These are phyloP conservation scores for Diaporthe vaccinii DNA, from an alignment of 2,329 filamentous ascomycete genomes.

Conservation along the genomic window DNA sequence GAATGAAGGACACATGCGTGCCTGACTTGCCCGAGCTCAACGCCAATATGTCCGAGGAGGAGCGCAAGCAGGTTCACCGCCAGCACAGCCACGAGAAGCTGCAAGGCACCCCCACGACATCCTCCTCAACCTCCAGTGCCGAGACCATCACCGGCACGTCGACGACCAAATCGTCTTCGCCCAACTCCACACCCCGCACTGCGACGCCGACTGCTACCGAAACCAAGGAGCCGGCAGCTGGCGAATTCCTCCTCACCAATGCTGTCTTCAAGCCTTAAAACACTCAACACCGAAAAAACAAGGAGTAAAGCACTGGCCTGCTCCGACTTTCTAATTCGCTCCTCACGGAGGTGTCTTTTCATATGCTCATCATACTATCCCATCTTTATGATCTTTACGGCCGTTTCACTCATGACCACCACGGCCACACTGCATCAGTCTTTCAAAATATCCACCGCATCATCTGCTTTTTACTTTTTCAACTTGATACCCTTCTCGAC, in stretches of 20 bases:
- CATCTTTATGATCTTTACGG: constrained; percentile 35
- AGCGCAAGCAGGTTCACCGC: constrained; percentile 60
- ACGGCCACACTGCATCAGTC: neutral
- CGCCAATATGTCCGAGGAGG: constrained; percentile 49
- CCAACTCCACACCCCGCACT: constrained; percentile 36
- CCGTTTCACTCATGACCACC: constrained; percentile 26
- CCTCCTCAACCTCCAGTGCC: constrained; percentile 47
- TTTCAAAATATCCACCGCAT: constrained; percentile 16
- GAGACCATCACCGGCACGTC: constrained; percentile 38
- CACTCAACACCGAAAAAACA: neutral
- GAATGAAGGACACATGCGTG: constrained; percentile 42
- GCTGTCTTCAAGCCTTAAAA: constrained; percentile 62
- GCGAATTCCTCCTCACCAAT: constrained; percentile 61
- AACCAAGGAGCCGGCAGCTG: constrained; percentile 45
- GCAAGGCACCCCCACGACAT: constrained; percentile 52
- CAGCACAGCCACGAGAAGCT: constrained; percentile 67
- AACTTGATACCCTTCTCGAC: constrained; percentile 45
- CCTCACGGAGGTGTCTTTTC: neutral
- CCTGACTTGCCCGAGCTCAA: constrained; percentile 42
- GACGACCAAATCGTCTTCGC: constrained; percentile 33
- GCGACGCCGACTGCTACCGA: constrained; percentile 48
- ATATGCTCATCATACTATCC: neutral
- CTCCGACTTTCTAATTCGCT: constrained; percentile 1
- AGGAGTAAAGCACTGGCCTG: neutral
- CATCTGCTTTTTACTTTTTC: constrained; percentile 29